Evolutionary conservation across 805 yeast species (phyloP).

Genomic region (Danielozyma ontarioensis): DNA sequence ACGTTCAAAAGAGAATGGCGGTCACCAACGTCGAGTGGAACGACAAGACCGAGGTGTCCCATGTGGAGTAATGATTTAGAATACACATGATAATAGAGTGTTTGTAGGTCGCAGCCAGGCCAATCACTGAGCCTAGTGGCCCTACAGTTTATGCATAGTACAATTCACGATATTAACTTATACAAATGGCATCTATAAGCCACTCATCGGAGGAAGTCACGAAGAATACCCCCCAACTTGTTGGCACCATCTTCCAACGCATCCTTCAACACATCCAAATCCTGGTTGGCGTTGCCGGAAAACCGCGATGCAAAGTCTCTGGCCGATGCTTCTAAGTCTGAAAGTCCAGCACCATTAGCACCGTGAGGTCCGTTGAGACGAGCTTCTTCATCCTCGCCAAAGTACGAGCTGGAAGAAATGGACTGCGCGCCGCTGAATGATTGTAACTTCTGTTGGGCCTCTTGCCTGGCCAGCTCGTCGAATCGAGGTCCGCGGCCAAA

Average conservation of each 20-base stretch:
- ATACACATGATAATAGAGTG: too few species aligned
- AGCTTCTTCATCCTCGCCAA: constrained; percentile 71
- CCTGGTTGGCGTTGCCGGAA: constrained; percentile 78
- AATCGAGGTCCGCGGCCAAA: constrained; percentile 81
- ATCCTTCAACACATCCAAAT: constrained; percentile 81
- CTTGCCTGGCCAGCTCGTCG: constrained; percentile 72
- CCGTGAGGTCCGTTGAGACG: constrained; percentile 15
- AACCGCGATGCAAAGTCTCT: constrained; percentile 64
- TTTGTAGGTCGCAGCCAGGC: too few species aligned
- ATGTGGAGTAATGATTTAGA: constrained; percentile 44
- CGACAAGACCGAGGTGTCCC: constrained; percentile 50
- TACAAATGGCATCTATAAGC: too few species aligned
- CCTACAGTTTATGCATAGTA: too few species aligned
- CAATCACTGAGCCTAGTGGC: too few species aligned
- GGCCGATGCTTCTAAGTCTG: constrained; percentile 53
- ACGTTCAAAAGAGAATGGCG: constrained; percentile 53
- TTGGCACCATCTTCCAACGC: constrained; percentile 93
- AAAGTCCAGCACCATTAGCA: constrained; percentile 20
- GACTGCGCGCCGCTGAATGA: constrained; percentile 82
- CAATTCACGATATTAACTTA: too few species aligned
- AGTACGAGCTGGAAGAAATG: constrained; percentile 88
- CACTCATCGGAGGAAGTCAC: constrained; percentile 69
- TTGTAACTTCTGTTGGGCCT: constrained; percentile 78
- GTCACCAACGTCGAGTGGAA: constrained; percentile 60
- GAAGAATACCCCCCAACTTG: constrained; percentile 75